Base-by-base conservation (phyloP, 2,329 filamentous ascomycete genomes). In the Neonectria magnoliae region DNA sequence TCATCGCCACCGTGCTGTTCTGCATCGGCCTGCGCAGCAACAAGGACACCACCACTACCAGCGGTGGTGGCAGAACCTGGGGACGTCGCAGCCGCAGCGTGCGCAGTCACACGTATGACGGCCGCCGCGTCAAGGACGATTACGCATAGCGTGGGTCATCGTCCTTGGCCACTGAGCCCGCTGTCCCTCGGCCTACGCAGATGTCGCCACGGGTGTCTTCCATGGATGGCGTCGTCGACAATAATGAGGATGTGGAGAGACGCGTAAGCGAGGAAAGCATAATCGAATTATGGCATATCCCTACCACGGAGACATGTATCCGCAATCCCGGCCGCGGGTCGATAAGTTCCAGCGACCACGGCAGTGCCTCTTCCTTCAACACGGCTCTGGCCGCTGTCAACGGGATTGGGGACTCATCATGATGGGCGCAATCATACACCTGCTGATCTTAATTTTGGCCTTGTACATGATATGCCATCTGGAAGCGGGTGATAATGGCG, bases 41-140 rank as follows among this genome's bases (percentile, higher is more conserved):
- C 64, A 83, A 83, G 68, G 76, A 77, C 29, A 71, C 68, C 58
- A 62, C 70, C n/a, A 48, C 44, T 54, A 45, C 53, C 16, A 64
- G 68, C 64, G 73, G 73, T 58, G 73, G 77, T 62, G 71, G 78
- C 58, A 74, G 78, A 64, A 77, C 77, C 18, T 75, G 75, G 71
- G 48, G 54, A 18, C 68, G 76, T 47, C 74, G 77, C 55, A 72
- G 71, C 53, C 76, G 74, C 57, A 79, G 74, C 68, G 76, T 78
- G 44, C 75, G 80, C 65, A 76, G 80, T 68, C 76, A 80, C 68
- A 80, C 80, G 36, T 79, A 77, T 63, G 78, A 80, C 18, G 78
- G 88, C 68, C 84, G 84, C 59, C 83, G 89, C 13, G 89, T 92
- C 71, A 92, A 92, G 85, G 90, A 92, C 27, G 89, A 92, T 66